Conservation (phyloP, 805 yeast genomes). For the Candida insectorum region DNA sequence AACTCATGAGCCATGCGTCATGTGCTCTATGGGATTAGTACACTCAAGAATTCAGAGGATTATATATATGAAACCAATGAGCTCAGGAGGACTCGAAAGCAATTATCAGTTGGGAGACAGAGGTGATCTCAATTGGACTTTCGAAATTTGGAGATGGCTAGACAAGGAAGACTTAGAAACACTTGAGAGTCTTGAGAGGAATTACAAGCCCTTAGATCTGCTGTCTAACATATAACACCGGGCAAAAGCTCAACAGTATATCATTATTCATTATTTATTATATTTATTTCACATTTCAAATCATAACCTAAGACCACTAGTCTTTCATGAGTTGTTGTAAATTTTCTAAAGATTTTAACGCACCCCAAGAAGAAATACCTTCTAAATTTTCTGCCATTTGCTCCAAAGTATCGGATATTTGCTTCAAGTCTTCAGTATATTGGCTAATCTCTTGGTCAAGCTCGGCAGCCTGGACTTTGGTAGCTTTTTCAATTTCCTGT, state of each 20-base stretch:
- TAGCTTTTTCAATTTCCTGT: conserved; percentile 1
- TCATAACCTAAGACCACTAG: too few relatives aligned
- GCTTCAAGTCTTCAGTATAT: conserved; percentile 5
- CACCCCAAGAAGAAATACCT: too few relatives aligned
- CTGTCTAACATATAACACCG: conserved; percentile 1
- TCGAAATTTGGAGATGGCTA: conserved; percentile 76
- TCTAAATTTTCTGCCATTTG: too few relatives aligned
- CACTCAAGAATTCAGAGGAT: conserved; percentile 81
- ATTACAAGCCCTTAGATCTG: background rate
- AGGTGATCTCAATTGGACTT: conserved; percentile 79
- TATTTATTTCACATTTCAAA: conserved; percentile 1
- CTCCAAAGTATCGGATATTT: conserved; percentile 2
- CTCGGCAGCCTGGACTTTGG: conserved; percentile 1
- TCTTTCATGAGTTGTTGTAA: too few relatives aligned
- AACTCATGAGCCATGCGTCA: conserved; percentile 93
- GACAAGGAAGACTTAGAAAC: conserved; percentile 7
- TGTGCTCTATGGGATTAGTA: conserved; percentile 95
- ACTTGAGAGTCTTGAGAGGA: conserved; percentile 3
- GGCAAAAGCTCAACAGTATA: background rate
- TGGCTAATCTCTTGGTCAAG: conserved; percentile 9
- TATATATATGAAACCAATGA: conserved; percentile 50
- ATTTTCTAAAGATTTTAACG: too few relatives aligned
- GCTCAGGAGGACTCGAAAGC: conserved; percentile 52
- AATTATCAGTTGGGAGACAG: conserved; percentile 74
- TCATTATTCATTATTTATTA: background rate